Evolutionary conservation across 305 asterid genomes (phyloP), one percentile per base, ranked within the genome.

Genomic region (Fraxinus xanthoxyloides): DNA sequence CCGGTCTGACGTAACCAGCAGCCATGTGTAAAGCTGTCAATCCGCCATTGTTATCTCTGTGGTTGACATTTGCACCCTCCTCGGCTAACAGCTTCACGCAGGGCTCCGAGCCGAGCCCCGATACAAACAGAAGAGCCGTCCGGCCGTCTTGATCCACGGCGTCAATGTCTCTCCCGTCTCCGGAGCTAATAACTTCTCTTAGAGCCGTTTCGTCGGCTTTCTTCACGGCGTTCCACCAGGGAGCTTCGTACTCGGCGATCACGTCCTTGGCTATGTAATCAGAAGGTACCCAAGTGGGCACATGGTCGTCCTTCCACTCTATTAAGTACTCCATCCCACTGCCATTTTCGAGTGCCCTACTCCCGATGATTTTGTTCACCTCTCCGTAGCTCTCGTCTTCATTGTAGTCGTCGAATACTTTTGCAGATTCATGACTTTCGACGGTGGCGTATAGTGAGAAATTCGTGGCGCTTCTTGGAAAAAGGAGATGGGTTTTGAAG

Each of bases 221-320:
- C 84, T 89, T 91, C 32, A 93, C 97, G 32, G 97, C 98, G 69
- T 85, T 93, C 99, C 99, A 95, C 99, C 98, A 95, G 13, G 97
- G 93, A 0, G 96, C 91, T 75, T 95, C 98, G 86, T 90, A 95
- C 85, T 95, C 99, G 23, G 97, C 87, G 0, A 95, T 91, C 54
- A 95, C 97, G 80, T 95, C 99, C 19, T 79, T 85, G 74, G 99
- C 98, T 1, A 94, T 86, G 90, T 8, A 95, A 38, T 94, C 89
- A 30, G 96, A 88, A 4, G 99, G 99, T 77, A 92, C 97, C 99
- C 99, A 95, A 0, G 99, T 95, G 38, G 97, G 99, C 54, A 92
- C 87, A 80, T 94, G 96, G 3, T 90, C 97, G 89, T 95, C 99
- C 82, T 90, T 92, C 99, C 99, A 95, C 89, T 95, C 93, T 4